Conservation (phyloP, 208 protist species). For the Leishmania gerbilli region DNA sequence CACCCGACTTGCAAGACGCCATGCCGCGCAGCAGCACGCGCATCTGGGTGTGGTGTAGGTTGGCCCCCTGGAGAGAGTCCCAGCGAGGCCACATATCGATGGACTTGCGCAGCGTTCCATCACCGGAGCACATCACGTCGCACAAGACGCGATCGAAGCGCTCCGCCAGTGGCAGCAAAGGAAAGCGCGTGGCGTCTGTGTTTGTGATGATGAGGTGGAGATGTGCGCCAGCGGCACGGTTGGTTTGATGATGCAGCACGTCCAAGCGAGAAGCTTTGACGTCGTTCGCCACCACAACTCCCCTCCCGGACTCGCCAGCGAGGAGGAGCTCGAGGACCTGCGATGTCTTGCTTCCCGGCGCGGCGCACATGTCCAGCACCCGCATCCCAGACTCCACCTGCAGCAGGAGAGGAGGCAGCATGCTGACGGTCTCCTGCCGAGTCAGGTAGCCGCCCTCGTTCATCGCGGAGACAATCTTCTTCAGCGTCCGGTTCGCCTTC, state of each 20-base stretch:
- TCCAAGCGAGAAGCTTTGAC: slow-evolving; percentile 80
- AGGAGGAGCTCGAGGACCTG: slow-evolving; percentile 85
- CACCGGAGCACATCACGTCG: slow-evolving; percentile 96
- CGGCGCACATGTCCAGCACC: slow-evolving; percentile 90
- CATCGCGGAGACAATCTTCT: slow-evolving; percentile 80
- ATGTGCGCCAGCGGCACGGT: slow-evolving; percentile 58
- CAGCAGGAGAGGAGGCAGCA: slow-evolving; percentile 87
- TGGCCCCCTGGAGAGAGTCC: slow-evolving; percentile 78
- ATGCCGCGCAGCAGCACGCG: slow-evolving; percentile 84
- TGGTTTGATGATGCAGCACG: slow-evolving; percentile 87
- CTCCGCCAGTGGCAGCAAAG: slow-evolving; percentile 52
- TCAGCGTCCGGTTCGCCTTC: slow-evolving; percentile 53
- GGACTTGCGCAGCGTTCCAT: slow-evolving; percentile 95
- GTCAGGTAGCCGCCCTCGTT: slow-evolving; percentile 92
- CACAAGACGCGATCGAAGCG: slow-evolving; percentile 93
- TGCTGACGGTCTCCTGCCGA: slow-evolving; percentile 92
- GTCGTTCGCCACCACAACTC: slow-evolving; percentile 93
- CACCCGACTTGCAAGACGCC: slow-evolving; percentile 77
- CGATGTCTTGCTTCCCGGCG: slow-evolving; percentile 90
- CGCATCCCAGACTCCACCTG: slow-evolving; percentile 71
- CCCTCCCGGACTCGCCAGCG: slow-evolving; percentile 23
- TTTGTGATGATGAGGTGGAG: slow-evolving; percentile 89
- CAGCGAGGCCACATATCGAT: slow-evolving; percentile 93
- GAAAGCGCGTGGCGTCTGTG: slow-evolving; percentile 86
- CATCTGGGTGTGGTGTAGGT: slow-evolving; percentile 87